Base-by-base conservation (phyloP, 148 eudicot genomes). In the Simmondsia chinensis region DNA sequence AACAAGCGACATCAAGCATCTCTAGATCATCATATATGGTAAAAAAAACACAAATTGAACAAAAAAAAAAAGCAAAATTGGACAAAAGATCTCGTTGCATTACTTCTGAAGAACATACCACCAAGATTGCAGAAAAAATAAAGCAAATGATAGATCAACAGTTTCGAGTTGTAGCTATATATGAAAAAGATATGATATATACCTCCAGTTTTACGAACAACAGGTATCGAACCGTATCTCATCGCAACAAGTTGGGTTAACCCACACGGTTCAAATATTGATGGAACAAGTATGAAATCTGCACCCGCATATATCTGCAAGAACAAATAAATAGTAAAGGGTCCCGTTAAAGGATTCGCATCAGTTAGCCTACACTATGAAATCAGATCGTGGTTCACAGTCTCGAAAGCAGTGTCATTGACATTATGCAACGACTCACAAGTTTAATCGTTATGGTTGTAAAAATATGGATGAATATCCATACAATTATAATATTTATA, bases 151-250 rank as follows among this genome's bases (percentile, higher is more conserved):
- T 32, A 33, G 17, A 33, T 12, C 9, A 28, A 13, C 21, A 17
- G 38, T 14, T 19, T 21, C 25, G 18, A 21, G 6, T 14, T 4
- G 26, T 29, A 44, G n/a, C 14, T 23, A 16, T 3, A 17, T 9
- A 20, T 9, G 33, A 56, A 26, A 50, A 12, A 36, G 4, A 15
- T n/a, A 43, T 20, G 40, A 20, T 25, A 36, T 32, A 16, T 51
- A 91, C 95, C 95, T 82, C 97, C 97, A 44, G 97, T 91, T 77
- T 85, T 91, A 60, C 97, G 97, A 25, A 91, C 97, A 52, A 91
- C 63, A 7, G 97, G 88, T 52, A 91, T 73, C 17, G 97, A 72
- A 40, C 97, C 97, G 38, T 91, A 91, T 91, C 95, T 82, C 97
- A 91, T 91, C 43, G 97, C 95, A 27, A 69, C 80, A 49, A 91